Conservation (phyloP, 805 yeast genomes). For the Kluyveromyces lactis region DNA sequence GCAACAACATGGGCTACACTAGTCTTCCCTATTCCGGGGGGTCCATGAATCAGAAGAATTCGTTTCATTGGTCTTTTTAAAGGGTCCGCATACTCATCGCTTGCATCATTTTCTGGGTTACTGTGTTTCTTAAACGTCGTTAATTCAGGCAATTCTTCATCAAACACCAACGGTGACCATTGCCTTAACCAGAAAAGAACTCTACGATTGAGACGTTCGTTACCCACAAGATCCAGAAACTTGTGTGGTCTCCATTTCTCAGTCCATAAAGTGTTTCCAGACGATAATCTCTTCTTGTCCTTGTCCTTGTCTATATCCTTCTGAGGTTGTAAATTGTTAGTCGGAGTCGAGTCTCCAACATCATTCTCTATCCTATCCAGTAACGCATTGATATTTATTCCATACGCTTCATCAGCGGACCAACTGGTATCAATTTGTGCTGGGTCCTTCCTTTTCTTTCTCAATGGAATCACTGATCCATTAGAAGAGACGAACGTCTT, state of each 20-base stretch:
- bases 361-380: slow-evolving; percentile 27
- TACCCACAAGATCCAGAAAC: slow-evolving; percentile 63
- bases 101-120: slow-evolving; percentile 4
- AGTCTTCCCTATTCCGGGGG: slow-evolving; percentile 92
- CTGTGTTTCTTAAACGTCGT: slow-evolving; percentile 1
- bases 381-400: slow-evolving; percentile 32
- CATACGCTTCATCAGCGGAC: slow-evolving; percentile 29
- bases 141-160: slow-evolving; percentile 31
- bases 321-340: not conserved
- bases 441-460: not conserved
- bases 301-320: not conserved
- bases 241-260: slow-evolving; percentile 61
- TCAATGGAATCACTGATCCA: not conserved
- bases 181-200: slow-evolving; percentile 56
- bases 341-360: not conserved
- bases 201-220: slow-evolving; percentile 52
- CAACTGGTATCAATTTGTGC: slow-evolving; percentile 8
- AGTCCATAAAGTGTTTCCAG: slow-evolving; percentile 39
- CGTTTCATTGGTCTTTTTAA: slow-evolving; percentile 52
- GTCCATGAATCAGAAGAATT: slow-evolving; percentile 75
- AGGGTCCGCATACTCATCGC: slow-evolving; percentile 33
- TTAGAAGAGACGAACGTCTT: not conserved
- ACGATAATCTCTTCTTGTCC: no score
- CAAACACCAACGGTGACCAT: slow-evolving; percentile 56
- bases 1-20: slow-evolving; percentile 81